Conservation (phyloP, 495 filamentous ascomycete species). For the Bacidia gigantensis region DNA sequence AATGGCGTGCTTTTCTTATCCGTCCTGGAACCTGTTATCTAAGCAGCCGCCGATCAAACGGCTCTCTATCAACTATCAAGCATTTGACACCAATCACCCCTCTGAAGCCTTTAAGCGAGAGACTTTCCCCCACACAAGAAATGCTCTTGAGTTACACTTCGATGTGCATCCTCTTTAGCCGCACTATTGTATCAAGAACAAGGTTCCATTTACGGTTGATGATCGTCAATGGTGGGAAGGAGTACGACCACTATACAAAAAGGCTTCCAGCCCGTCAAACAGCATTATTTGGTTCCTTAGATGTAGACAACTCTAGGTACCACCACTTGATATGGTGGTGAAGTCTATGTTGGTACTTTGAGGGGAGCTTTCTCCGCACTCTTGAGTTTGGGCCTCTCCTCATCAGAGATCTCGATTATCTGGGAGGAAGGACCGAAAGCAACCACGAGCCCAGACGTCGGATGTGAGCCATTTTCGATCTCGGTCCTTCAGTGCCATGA, state of each 20-base stretch:
- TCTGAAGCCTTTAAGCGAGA: neutral
- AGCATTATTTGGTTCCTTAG: neutral
- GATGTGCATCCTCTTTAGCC: neutral
- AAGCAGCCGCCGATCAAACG: conserved; percentile 3
- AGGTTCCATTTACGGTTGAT: neutral
- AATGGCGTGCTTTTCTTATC: neutral
- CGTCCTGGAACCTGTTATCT: neutral
- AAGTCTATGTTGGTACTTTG: neutral
- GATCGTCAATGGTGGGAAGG: neutral
- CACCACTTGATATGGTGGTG: too few species aligned
- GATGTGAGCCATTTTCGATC: neutral
- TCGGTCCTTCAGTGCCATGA: neutral
- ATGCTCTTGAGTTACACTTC: too few species aligned
- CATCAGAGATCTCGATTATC: neutral
- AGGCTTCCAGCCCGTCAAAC: neutral
- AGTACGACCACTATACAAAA: neutral
- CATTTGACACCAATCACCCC: neutral
- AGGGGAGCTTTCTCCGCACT: neutral
- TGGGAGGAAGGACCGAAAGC: conserved; percentile 2
- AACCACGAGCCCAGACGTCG: neutral
- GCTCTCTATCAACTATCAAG: neutral
- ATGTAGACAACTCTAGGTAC: neutral
- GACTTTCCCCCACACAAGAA: neutral
- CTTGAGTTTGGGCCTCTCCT: neutral
- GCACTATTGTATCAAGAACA: neutral